phyloP scores from a whole-genome alignment of 2,329 filamentous ascomycete genomes.

The Coniochaeta hoffmannii region DNA sequence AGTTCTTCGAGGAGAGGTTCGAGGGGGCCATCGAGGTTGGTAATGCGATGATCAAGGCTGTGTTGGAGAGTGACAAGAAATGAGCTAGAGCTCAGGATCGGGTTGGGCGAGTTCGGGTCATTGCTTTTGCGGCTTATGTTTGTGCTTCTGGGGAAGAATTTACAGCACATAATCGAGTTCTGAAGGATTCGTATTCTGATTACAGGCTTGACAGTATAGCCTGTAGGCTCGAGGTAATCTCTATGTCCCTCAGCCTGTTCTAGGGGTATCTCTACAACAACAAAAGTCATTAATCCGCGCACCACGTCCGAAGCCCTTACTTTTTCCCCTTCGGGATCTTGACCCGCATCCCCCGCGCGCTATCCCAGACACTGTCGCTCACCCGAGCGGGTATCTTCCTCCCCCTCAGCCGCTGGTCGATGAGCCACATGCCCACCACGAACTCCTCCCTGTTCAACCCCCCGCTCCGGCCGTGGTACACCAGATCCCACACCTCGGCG shows the following conservation, averaged over 20 bases:
- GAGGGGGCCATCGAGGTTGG: constrained; percentile 79
- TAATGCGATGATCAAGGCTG: constrained; percentile 95
- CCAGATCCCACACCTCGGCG: constrained; percentile 70
- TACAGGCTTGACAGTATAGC: background rate
- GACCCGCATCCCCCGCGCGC: constrained; percentile 44
- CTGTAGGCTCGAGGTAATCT: background rate
- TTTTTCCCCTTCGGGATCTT: constrained; percentile 14
- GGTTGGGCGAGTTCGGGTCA: background rate
- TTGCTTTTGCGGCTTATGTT: background rate
- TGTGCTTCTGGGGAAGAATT: background rate
- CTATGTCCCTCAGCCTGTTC: background rate
- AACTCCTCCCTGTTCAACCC: constrained; percentile 63
- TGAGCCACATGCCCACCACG: constrained; percentile 75
- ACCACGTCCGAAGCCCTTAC: background rate
- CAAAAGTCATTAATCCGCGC: background rate
- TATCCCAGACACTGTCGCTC: constrained; percentile 68
- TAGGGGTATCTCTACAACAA: background rate
- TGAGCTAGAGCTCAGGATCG: constrained; percentile 6
- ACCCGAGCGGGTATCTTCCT: constrained; percentile 68
- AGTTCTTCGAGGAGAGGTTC: constrained; percentile 87
- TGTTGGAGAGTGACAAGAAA: constrained; percentile 67
- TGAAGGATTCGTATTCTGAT: background rate
- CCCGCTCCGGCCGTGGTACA: constrained; percentile 50
- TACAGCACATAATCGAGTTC: background rate
- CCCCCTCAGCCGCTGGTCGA: constrained; percentile 74